Evolutionary conservation across 495 filamentous ascomycete genomes (phyloP), one percentile per base, ranked within the genome.

Genomic region (Jackrogersella minutella): DNA sequence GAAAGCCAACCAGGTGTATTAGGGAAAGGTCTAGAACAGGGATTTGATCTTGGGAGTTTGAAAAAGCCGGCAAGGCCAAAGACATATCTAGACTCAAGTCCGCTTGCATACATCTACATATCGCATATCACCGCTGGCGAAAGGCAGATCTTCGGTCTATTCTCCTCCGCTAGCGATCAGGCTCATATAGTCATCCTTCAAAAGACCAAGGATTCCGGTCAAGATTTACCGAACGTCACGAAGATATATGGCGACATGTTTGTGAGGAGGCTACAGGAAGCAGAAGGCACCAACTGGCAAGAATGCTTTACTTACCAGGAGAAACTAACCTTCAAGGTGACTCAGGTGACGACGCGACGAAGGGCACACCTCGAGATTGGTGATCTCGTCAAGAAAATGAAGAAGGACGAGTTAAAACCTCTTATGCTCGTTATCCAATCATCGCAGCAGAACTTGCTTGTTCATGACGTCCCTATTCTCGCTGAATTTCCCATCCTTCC

Each of bases 101-200:
- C 85, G 8, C 78, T 98, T 71, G 86, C 86, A 5, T 98, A 94
- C 72, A 78, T 97, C 43, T 97, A 93, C 73, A 77, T 99, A 19
- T 98, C 97, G 54, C 95, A 99, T 73, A 88, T 98, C 69, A 86
- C 89, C 55, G 88, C 92, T 28, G 93, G 94, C 0, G 93, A 97
- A 37, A 84, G 91, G 37, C 93, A 99, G 72, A 87, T 98, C 59
- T 97, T 97, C 81, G 93, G 90, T 3, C 71, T 98, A 0, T 97
- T 98, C 77, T 98, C 96, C 2, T 93, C 93, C 1, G 81, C 85
- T 1, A 88, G 87, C 63, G 86, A 89, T 49, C 86, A 92, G 67
- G 94, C 94, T 1, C 84, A 97, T 63, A 85, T 99, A 50, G 81
- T 97, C 51, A 88, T 97, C 13, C 85, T 96, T 26, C 92, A 95